Evolutionary conservation across 306 rosid genomes (phyloP), one percentile per base, ranked within the genome.

Genomic region (Vigna unguiculata): DNA sequence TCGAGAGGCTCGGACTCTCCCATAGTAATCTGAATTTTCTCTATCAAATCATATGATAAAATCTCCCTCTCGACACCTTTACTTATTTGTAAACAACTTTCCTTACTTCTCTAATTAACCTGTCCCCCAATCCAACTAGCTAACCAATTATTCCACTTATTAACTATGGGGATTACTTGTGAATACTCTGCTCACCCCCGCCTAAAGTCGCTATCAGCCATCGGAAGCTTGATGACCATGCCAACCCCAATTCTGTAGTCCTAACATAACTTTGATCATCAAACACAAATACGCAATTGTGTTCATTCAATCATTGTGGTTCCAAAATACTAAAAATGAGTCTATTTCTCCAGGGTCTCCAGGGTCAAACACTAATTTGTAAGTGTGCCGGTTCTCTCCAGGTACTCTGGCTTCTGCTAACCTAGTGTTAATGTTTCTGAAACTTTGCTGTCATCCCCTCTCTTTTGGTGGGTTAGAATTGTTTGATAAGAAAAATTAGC

Each of bases 1-100:
- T 4, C 2, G 7, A 60, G 21, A 28, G 20, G 5, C 43, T 11
- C 30, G 66, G 66, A 30, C 43, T 16, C 19, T 58, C 64, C 38
- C 19, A 14, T 10, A 25, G 38, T 25, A 28, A 28, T 14, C 21
- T 28, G 43, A 60, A 12, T 28, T 15, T 59, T 28, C 20, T 59
- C 19, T 24, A 8, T 38, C 5, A 25, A 59, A 14, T 59, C 41
- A 28, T 10, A 14, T 25, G 40, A 25, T 58, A 58, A 59, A 28
- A 59, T 59, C 65, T 60, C 21, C 66, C 43, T 60, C 43, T 59
- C 65, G 15, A 59, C 65, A 38, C 43, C 6, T 60, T 60, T 15
- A 24, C 43, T 60, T 60, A 7, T 28, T 25, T 60, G 34, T 15
- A 60, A 6, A 7, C 41, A 60, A 60, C 43, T 14, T 60, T 15